Percentiles rank a stretch among this genome's conserved stretches.
Evolutionary conservation across 306 rosid species (phyloP).

Genomic region (Rubus parviflorus): DNA sequence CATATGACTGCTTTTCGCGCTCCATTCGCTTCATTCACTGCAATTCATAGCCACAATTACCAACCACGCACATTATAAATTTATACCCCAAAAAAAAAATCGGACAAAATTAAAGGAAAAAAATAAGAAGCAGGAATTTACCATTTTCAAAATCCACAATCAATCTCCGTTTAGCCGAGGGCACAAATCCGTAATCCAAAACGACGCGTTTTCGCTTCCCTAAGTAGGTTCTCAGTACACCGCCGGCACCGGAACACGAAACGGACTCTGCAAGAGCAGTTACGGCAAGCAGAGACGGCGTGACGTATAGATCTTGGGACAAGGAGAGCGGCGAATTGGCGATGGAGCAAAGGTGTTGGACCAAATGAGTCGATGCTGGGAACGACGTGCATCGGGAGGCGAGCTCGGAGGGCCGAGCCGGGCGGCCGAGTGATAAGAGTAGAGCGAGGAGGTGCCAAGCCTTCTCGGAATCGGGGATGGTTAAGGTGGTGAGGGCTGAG

Average conservation of each 20-base stretch:
- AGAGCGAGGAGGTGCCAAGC: constrained; percentile 41
- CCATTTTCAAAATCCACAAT: constrained; percentile 20
- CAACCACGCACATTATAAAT: not conserved
- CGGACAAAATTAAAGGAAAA: not conserved
- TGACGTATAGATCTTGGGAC: constrained; percentile 28
- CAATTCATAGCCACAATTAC: constrained; percentile 17
- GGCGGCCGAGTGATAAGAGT: constrained; percentile 38
- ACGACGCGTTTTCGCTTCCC: constrained; percentile 41
- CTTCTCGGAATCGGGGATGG: constrained; percentile 19
- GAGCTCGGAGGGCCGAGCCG: constrained; percentile 31
- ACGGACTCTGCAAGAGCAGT: constrained; percentile 22
- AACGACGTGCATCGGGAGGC: constrained; percentile 42
- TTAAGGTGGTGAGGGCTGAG: not conserved
- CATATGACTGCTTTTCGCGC: not conserved
- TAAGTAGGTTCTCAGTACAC: not conserved
- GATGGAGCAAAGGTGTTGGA: constrained; percentile 34
- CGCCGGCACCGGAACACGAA: not conserved
- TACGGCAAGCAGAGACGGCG: constrained; percentile 32
- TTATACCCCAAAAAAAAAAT: not conserved
- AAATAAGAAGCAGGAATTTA: not conserved
- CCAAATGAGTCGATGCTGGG: constrained; percentile 33
- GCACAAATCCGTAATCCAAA: constrained; percentile 12
- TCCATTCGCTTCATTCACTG: constrained; percentile 27
- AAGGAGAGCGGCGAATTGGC: constrained; percentile 43
- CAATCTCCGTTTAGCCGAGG: constrained; percentile 19